A percentile compares a stretch with the other conserved stretches of the same genome.
Conservation (phyloP, 352 stramenopile species). For the Phytophthora cryptogea region DNA sequence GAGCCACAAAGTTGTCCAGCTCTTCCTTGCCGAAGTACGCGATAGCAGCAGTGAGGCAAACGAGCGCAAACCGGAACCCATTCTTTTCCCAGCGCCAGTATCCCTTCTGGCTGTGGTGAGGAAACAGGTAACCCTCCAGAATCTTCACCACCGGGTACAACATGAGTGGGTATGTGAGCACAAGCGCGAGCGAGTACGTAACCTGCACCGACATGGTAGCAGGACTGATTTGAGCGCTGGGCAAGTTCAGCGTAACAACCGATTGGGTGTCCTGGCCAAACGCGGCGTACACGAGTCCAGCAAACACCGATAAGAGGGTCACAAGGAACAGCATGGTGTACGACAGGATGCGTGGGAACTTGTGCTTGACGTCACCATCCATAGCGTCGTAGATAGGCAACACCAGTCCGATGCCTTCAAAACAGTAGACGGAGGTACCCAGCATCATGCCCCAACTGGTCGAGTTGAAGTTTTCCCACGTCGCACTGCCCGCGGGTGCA, state of each 20-base stretch:
- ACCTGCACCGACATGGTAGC: conserved; percentile 69
- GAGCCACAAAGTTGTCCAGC: conserved; percentile 74
- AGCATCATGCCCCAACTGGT: conserved; percentile 66
- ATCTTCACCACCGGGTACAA: conserved; percentile 76
- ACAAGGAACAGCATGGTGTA: conserved; percentile 58
- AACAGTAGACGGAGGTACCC: conserved; percentile 70
- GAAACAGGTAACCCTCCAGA: conserved; percentile 65
- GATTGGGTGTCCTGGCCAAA: conserved; percentile 59
- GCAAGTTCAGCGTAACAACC: conserved; percentile 64
- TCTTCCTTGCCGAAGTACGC: conserved; percentile 69
- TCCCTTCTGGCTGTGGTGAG: conserved; percentile 46
- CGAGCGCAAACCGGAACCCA: conserved; percentile 60
- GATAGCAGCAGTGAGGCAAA: conserved; percentile 65
- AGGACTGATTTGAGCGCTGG: conserved; percentile 50
- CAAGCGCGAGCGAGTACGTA: conserved; percentile 66
- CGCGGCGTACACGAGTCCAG: conserved; percentile 56
- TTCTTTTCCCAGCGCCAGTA: conserved; percentile 79
- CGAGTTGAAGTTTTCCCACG: conserved; percentile 71
- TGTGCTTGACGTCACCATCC: conserved; percentile 56
- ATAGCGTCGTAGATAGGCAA: conserved; percentile 74
- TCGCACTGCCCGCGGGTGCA: conserved; percentile 28
- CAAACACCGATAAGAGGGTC: conserved; percentile 58
- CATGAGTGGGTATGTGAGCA: conserved; percentile 78
- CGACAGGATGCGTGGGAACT: conserved; percentile 60
- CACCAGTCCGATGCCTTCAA: conserved; percentile 76